A percentile compares a stretch with the other conserved stretches of the same genome.
Evolutionary conservation across 31 red algal species (phyloP).

Genomic region (Asparagopsis taxiformis): DNA sequence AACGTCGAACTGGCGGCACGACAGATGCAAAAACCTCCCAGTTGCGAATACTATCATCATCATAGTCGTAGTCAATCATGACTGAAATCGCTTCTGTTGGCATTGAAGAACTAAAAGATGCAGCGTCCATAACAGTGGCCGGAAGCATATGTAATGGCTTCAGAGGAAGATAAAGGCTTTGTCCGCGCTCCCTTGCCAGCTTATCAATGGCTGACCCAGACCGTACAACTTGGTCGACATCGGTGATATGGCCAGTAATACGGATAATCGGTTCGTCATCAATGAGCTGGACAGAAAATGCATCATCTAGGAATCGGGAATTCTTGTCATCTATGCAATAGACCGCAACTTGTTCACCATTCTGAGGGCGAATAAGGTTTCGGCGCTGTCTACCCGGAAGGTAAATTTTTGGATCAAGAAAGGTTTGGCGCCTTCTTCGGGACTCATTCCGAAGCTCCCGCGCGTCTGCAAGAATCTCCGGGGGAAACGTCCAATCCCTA

Average conservation of each 20-base stretch:
- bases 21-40: conserved; percentile 65
- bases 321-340: conserved; percentile 71
- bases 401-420: background rate
- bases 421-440: conserved; percentile 5
- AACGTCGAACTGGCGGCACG: conserved; percentile 44
- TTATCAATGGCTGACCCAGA: conserved; percentile 44
- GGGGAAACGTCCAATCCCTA: conserved; percentile 57
- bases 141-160: conserved; percentile 84
- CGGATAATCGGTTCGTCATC: conserved; percentile 4
- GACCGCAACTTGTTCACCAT: conserved; percentile 2
- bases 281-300: conserved; percentile 32
- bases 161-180: conserved; percentile 72
- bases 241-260: conserved; percentile 53
- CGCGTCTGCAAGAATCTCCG: conserved; percentile 45
- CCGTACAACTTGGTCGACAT: conserved; percentile 71
- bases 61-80: conserved; percentile 42
- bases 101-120: conserved; percentile 46
- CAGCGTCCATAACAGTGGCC: conserved; percentile 68
- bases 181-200: conserved; percentile 56
- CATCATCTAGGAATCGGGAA: conserved; percentile 71
- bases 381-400: background rate
- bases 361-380: conserved; percentile 3
- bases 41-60: conserved; percentile 19
- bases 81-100: conserved; percentile 63
- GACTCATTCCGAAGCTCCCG: conserved; percentile 16